phyloP scores from a whole-genome alignment of 345 rosid genomes.

The Durio zibethinus region DNA sequence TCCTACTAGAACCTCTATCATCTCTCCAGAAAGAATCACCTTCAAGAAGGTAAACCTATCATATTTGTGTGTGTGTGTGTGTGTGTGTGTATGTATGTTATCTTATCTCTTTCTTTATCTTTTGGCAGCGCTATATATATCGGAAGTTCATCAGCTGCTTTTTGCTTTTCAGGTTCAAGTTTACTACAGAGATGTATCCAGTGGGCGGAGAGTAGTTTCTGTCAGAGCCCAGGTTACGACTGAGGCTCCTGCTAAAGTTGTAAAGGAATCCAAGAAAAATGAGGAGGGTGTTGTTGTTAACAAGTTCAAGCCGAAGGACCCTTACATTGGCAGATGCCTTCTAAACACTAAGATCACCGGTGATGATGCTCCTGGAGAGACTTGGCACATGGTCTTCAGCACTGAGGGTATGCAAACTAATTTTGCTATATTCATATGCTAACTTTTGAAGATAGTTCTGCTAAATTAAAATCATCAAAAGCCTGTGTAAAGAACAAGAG shows the following conservation, averaged over 20 bases:
- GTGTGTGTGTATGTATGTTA: not conserved
- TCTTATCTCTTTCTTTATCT: not conserved
- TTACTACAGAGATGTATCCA: constrained; percentile 42
- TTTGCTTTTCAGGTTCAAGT: constrained; percentile 43
- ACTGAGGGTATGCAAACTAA: constrained; percentile 61
- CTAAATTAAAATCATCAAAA: not conserved
- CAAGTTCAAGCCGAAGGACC: constrained; percentile 89
- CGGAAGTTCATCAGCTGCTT: not conserved
- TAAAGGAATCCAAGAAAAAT: constrained; percentile 71
- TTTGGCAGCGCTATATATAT: not conserved
- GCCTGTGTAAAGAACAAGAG: not conserved
- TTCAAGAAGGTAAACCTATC: constrained; percentile 53
- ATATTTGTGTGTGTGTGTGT: not conserved
- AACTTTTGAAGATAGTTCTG: not conserved
- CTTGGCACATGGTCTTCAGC: constrained; percentile 99
- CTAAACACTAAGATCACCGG: constrained; percentile 97
- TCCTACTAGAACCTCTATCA: constrained; percentile 46
- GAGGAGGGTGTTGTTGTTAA: constrained; percentile 88
- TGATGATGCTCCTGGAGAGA: constrained; percentile 98
- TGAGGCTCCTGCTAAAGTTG: constrained; percentile 78
- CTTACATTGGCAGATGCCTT: constrained; percentile 85
- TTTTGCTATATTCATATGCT: not conserved
- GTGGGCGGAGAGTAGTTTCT: constrained; percentile 47
- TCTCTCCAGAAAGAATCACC: constrained; percentile 61
- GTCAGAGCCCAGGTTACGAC: constrained; percentile 94